Evolutionary conservation across 208 protist species (phyloP), one percentile per base, ranked within the genome.

Genomic region (Angomonas ambiguus): DNA sequence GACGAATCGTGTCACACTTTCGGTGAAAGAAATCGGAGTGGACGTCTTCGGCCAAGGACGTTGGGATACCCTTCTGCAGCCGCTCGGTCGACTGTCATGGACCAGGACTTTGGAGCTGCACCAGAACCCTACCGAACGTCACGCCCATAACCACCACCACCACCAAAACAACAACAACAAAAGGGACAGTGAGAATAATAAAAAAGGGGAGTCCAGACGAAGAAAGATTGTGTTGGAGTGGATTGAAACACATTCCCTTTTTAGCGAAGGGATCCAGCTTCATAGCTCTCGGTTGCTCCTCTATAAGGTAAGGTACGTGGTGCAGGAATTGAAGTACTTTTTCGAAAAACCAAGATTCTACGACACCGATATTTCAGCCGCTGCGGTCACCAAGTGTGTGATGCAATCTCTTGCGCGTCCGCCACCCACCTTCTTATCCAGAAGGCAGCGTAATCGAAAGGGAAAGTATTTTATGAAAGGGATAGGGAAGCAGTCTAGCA

Each of bases 11-110:
- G 18, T 67, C 60, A 31, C 63, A 30, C 30, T 61, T 51, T 75
- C 64, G 1, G 74, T 76, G 4, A 76, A 45, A 72, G 75, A 24
- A 66, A 82, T n/a, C 31, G 33, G 31, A 27, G 67, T 89, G 13
- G 76, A 73, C 10, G 72, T 91, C 25, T 88, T 88, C 70, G 87
- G 87, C 41, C 81, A 87, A 55, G 87, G 87, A 28, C 73, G 83
- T 25, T 93, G 87, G 87, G 87, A 93, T 33, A 74, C 74, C 16
- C 53, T 88, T 0, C 38, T 93, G 32, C 56, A 67, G 58, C 76
- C 87, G 20, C 75, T 57, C 16, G 68, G 73, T 0, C 60, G 62
- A 11, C 49, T 90, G 45, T 71, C 62, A 25, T 76, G 71, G 62
- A 79, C 76, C 33, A 76, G 72, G 49, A 78, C 72, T 53, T 58